Evolutionary conservation across 495 filamentous ascomycete species (phyloP).

Genomic region (Penicillium dipodomyicola): DNA sequence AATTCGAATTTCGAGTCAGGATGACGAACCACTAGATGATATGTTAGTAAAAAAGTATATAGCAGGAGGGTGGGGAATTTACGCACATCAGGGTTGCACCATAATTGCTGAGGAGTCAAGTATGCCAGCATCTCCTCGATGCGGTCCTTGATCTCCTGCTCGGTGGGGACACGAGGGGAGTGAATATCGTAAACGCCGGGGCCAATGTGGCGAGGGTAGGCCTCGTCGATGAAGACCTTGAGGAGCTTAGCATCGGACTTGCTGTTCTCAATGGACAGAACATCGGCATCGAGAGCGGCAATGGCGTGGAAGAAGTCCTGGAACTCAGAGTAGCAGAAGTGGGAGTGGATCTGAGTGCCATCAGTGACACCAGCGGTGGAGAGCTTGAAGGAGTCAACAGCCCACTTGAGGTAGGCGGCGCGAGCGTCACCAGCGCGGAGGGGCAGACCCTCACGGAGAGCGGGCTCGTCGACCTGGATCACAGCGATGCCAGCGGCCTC

Average conservation of each 20-base stretch:
- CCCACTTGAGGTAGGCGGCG: conserved; percentile 92
- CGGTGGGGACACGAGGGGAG: conserved; percentile 89
- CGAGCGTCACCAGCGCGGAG: conserved; percentile 89
- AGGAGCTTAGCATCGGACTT: conserved; percentile 99
- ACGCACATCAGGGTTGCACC: conserved; percentile 98
- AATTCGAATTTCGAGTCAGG: neutral
- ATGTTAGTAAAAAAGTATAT: no score
- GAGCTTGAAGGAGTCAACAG: conserved; percentile 94
- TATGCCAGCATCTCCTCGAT: conserved; percentile 95
- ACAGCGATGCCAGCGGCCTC: conserved; percentile 93
- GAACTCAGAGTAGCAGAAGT: conserved; percentile 99
- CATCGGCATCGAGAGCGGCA: conserved; percentile 94
- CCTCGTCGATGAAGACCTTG: conserved; percentile 95
- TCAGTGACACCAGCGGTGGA: conserved; percentile 86
- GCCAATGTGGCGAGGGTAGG: conserved; percentile 96
- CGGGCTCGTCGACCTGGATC: conserved; percentile 99
- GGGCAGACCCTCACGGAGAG: conserved; percentile 97
- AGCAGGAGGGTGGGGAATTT: no score
- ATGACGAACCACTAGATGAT: conserved; percentile 55
- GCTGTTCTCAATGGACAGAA: conserved; percentile 98
- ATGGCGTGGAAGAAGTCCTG: conserved; percentile 99
- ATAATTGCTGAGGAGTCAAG: conserved; percentile 93
- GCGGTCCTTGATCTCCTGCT: conserved; percentile 96
- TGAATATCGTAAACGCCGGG: conserved; percentile 99
- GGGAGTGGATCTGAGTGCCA: conserved; percentile 97